phyloP scores from a whole-genome alignment of 106 monocot species.

The Apostasia shenzhenica region DNA sequence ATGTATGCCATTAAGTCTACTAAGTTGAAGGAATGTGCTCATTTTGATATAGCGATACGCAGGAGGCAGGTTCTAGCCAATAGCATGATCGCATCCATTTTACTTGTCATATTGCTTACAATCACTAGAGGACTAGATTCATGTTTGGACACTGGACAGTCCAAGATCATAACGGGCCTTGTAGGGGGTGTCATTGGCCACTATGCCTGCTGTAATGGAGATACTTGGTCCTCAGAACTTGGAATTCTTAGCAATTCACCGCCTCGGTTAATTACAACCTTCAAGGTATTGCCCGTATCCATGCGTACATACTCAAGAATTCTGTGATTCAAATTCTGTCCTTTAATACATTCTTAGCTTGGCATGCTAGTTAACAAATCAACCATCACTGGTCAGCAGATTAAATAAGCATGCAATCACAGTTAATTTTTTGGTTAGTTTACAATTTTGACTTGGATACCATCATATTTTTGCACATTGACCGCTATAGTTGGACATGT shows the following conservation, averaged over 20 bases:
- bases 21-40: too few species aligned
- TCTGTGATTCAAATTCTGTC: background rate
- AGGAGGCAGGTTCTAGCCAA: slow-evolving; percentile 74
- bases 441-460: too few species aligned
- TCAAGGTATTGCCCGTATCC: slow-evolving; percentile 36
- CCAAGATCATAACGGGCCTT: slow-evolving; percentile 41
- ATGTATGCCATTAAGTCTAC: too few species aligned
- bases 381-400: background rate
- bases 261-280: slow-evolving; percentile 64
- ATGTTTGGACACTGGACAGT: slow-evolving; percentile 51
- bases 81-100: slow-evolving; percentile 51
- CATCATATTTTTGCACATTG: too few species aligned
- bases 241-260: slow-evolving; percentile 55
- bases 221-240: slow-evolving; percentile 77
- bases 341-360: background rate
- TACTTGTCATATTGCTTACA: slow-evolving; percentile 27
- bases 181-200: slow-evolving; percentile 65
- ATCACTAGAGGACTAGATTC: slow-evolving; percentile 41
- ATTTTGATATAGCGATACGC: slow-evolving; percentile 1
- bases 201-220: slow-evolving; percentile 75
- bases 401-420: background rate
- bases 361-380: too few species aligned
- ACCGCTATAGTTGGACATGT: too few species aligned
- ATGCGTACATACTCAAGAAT: background rate
- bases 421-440: too few species aligned